A percentile compares a stretch with the other conserved stretches of the same genome.
Evolutionary conservation across 768 basidiomycete species (phyloP).

Genomic region (Sarcodon sp.): DNA sequence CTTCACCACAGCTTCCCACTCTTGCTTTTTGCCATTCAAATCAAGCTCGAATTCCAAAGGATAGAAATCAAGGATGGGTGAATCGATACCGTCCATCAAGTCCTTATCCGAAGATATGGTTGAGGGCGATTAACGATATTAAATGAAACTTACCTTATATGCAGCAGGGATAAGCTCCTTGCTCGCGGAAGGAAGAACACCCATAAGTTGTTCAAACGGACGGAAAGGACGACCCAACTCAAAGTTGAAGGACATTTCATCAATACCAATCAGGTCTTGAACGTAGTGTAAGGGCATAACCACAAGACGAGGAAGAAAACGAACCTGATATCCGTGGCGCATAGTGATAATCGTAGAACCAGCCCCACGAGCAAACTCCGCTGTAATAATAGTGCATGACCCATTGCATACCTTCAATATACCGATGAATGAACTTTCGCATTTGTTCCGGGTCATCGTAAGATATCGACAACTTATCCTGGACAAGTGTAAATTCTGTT

Average conservation of each 20-base stretch:
- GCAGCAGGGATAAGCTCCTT: conserved; percentile 80
- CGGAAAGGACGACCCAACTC: conserved; percentile 80
- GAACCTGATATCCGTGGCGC: conserved; percentile 91
- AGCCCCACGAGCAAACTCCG: conserved; percentile 95
- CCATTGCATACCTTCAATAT: conserved; percentile 95
- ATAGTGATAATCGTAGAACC: conserved; percentile 99
- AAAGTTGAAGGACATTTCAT: conserved; percentile 77
- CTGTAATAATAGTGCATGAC: conserved; percentile 98
- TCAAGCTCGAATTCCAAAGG: conserved; percentile 86
- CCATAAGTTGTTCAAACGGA: conserved; percentile 96
- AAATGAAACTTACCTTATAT: conserved; percentile 45
- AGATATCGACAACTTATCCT: conserved; percentile 84
- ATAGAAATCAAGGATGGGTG: conserved; percentile 91
- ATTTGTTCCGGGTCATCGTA: conserved; percentile 58
- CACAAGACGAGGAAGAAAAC: conserved; percentile 14
- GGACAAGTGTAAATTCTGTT: conserved; percentile 6
- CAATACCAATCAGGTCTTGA: conserved; percentile 49
- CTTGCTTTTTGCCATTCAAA: conserved; percentile 95
- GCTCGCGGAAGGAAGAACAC: conserved; percentile 87
- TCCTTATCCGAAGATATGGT: conserved; percentile 36
- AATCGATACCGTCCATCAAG: conserved; percentile 75
- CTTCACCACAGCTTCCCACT: conserved; percentile 98
- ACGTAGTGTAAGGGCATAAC: conserved; percentile 1
- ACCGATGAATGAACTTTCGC: conserved; percentile 61
- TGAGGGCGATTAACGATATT: not conserved